These are phyloP conservation scores for Oldenlandia corymbosa DNA, from an alignment of 257 asterid species.

Conservation along the genomic window DNA sequence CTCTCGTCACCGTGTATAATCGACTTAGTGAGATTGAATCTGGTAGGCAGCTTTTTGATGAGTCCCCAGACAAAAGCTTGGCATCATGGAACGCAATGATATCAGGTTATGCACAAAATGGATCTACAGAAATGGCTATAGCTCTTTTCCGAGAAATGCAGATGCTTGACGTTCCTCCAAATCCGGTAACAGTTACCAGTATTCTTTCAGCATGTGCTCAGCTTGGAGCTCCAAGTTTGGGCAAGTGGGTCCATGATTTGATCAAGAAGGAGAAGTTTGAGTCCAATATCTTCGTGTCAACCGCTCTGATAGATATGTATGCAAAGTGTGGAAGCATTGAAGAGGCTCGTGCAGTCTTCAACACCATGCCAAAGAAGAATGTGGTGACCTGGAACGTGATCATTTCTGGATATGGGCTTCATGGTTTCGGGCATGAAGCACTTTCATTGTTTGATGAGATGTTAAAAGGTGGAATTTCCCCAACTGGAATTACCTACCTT, in stretches of 20 bases:
- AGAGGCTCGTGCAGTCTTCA: constrained; percentile 61
- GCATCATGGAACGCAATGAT: constrained; percentile 94
- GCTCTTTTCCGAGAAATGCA: constrained; percentile 79
- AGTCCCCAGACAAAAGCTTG: constrained; percentile 52
- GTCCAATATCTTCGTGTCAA: constrained; percentile 52
- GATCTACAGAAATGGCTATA: constrained; percentile 62
- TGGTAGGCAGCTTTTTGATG: constrained; percentile 65
- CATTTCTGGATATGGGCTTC: constrained; percentile 85
- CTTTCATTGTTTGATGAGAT: constrained; percentile 47
- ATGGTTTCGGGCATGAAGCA: constrained; percentile 71
- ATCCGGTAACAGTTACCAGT: constrained; percentile 69
- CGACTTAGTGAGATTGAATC: constrained; percentile 59
- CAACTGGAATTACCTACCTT: constrained; percentile 66
- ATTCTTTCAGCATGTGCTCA: constrained; percentile 91
- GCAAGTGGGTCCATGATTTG: constrained; percentile 75
- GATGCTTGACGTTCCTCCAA: constrained; percentile 65
- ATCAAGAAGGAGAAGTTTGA: constrained; percentile 49
- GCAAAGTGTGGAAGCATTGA: constrained; percentile 73
- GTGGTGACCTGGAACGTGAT: constrained; percentile 84
- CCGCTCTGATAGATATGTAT: constrained; percentile 89
- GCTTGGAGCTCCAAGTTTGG: constrained; percentile 74
- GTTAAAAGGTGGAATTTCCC: constrained; percentile 41
- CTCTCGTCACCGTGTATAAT: constrained; percentile 62
- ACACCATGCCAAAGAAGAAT: constrained; percentile 52
- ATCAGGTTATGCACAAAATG: constrained; percentile 87